Percentiles rank a stretch among this genome's conserved stretches.
Evolutionary conservation across 345 rosid genomes (phyloP).

Genomic region (Acer saccharum): DNA sequence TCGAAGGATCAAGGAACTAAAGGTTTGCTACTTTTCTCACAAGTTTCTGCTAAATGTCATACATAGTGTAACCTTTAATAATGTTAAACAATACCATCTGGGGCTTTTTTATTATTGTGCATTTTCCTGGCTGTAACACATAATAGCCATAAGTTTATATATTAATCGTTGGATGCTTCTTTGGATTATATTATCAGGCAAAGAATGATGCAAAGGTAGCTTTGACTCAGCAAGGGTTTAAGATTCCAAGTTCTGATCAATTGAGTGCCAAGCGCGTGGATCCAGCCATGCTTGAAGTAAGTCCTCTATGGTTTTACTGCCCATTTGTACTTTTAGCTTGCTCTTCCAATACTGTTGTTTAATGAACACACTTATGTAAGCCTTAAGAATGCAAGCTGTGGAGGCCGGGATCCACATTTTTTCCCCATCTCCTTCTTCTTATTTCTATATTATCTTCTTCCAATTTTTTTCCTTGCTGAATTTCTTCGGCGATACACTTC

Average conservation of each 20-base stretch:
- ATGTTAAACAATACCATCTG: background rate
- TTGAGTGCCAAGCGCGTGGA: constrained; percentile 77
- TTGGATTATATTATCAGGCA: constrained; percentile 41
- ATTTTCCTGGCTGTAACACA: background rate
- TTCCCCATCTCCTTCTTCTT: background rate
- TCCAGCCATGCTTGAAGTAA: constrained; percentile 89
- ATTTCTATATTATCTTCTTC: background rate
- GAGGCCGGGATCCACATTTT: background rate
- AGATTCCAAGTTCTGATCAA: constrained; percentile 75
- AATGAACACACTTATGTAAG: background rate
- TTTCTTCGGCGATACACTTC: background rate
- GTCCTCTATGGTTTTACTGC: constrained; percentile 26
- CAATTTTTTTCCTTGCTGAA: background rate
- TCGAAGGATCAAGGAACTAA: constrained; percentile 75
- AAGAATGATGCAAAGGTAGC: constrained; percentile 70
- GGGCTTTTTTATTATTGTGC: background rate
- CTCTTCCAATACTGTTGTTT: background rate
- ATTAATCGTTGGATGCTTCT: constrained; percentile 8
- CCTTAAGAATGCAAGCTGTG: background rate
- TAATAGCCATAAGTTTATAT: constrained; percentile 3
- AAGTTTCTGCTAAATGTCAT: background rate
- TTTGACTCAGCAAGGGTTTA: constrained; percentile 78
- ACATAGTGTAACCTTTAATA: background rate
- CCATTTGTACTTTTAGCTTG: background rate
- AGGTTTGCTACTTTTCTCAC: constrained; percentile 44